Evolutionary conservation across 768 basidiomycete species (phyloP).

Genomic region (Rickenella mellea): DNA sequence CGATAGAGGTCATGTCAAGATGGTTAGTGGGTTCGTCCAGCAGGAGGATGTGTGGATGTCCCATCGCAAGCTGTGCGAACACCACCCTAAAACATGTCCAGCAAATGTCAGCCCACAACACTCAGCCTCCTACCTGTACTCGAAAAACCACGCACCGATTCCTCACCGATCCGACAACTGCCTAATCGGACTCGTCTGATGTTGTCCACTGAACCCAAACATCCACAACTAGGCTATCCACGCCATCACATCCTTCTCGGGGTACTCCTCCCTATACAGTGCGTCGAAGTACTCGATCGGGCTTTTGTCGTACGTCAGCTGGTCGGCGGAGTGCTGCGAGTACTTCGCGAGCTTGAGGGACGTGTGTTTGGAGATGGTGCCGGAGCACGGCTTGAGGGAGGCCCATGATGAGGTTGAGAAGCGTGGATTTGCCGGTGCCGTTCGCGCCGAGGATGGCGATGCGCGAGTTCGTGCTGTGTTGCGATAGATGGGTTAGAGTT

Average conservation of each 20-base stretch:
- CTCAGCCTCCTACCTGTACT: neutral
- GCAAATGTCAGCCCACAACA: neutral
- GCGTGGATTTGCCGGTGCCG: slow-evolving; percentile 89
- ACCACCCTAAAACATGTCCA: slow-evolving; percentile 70
- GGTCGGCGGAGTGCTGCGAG: slow-evolving; percentile 97
- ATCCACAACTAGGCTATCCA: slow-evolving; percentile 94
- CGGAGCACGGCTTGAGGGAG: slow-evolving; percentile 67
- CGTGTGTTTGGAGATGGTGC: slow-evolving; percentile 84
- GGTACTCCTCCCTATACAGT: slow-evolving; percentile 73
- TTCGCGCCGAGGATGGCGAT: slow-evolving; percentile 95
- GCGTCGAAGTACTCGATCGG: slow-evolving; percentile 92
- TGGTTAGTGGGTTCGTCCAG: slow-evolving; percentile 96
- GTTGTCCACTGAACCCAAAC: slow-evolving; percentile 88
- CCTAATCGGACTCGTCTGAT: slow-evolving; percentile 89
- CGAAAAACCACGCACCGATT: slow-evolving; percentile 60
- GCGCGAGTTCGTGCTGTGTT: slow-evolving; percentile 78
- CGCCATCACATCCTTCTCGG: slow-evolving; percentile 84
- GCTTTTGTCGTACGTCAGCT: slow-evolving; percentile 85
- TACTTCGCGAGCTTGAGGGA: slow-evolving; percentile 95
- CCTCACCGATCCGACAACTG: slow-evolving; percentile 93
- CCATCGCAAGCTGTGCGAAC: slow-evolving; percentile 94
- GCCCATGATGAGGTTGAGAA: slow-evolving; percentile 84
- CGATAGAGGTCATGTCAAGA: slow-evolving; percentile 96
- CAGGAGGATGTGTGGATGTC: slow-evolving; percentile 90
- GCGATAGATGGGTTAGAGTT: neutral